Base-by-base conservation (phyloP, 306 rosid genomes). In the Prinsepia uniflora region DNA sequence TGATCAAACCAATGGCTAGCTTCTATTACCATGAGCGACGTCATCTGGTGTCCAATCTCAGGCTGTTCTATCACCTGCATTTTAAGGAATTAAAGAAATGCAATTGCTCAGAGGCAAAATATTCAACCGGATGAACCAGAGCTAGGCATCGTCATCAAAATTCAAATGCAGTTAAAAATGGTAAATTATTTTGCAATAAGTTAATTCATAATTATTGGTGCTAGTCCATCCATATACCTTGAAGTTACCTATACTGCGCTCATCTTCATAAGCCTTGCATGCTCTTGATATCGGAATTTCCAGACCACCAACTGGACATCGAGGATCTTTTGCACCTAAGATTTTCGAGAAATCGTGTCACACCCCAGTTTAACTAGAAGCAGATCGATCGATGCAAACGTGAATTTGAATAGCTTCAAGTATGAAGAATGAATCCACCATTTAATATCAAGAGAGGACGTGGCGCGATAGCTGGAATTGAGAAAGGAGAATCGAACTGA, bases 271-370 rank as follows among this genome's bases (percentile, higher is more conserved):
- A 36, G 84, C 89, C 79, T 70, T 52, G 76, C 57, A 43, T 58
- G 85, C 83, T 72, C 77, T 79, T 63, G 80, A 69, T 50, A 40
- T 55, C 8, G 85, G 78, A 72, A 62, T 65, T 24, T 83, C 83
- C 82, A 91, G 76, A 69, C 99, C 97, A 40, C 40, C 84, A 48
- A 76, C 50, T 8, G 91, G 96, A 68, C 97, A 90, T 63, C 92
- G 86, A 75, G 91, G 97, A 81, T 94, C 97, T 78, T 86, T 90
- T 3, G 86, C 91, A 60, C 97, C 99, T 94, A 57, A 43, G 69
- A 75, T 75, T 85, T 67, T 61, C 55, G 36, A 72, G 68, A 39
- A 36, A 30, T 30, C 36, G 36, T 30, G 4, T 30, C 36, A 30
- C 36, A 2, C 36, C 36, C 36, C 36, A 30, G 2, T 30, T 30